Percentiles rank a stretch among this genome's conserved stretches.
These are phyloP conservation scores for Ophiocordyceps unilateralis DNA, from an alignment of 2,329 filamentous ascomycete genomes.

Conservation along the genomic window DNA sequence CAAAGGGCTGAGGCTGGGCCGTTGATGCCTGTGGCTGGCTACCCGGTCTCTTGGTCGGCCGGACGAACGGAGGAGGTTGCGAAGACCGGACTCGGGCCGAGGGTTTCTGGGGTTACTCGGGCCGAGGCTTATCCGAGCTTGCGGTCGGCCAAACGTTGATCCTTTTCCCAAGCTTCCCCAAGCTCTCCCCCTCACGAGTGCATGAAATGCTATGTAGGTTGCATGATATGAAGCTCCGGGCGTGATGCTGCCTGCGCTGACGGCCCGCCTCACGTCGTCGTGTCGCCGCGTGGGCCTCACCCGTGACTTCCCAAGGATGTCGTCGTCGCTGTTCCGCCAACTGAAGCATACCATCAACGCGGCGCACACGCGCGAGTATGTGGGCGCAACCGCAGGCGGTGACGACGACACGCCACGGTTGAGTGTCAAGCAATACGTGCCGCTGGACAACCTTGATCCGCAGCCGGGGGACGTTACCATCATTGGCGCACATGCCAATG, in stretches of 20 bases:
- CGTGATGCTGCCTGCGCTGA: neutral
- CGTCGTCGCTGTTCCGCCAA: neutral
- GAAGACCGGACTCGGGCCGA: neutral
- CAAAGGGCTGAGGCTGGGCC: too few species aligned
- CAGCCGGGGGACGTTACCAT: conserved; percentile 67
- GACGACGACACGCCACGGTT: conserved; percentile 62
- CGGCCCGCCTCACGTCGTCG: neutral
- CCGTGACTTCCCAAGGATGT: neutral
- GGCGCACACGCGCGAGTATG: conserved; percentile 67
- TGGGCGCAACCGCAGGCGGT: conserved; percentile 49
- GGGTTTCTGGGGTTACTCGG: neutral
- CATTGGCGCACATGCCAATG: conserved; percentile 77
- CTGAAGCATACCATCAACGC: neutral
- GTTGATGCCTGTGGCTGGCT: too few species aligned
- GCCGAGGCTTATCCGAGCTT: neutral
- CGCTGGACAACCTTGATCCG: conserved; percentile 49
- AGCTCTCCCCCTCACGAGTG: too few species aligned
- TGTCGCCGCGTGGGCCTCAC: neutral
- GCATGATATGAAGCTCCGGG: neutral
- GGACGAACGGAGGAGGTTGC: neutral
- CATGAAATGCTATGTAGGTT: neutral
- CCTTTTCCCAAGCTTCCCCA: neutral
- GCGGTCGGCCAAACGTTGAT: neutral
- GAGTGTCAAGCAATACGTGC: conserved; percentile 77
- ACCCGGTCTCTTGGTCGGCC: too few species aligned